Evolutionary conservation across 441 rosid species (phyloP).

Genomic region (Hypseocharis bilobata): DNA sequence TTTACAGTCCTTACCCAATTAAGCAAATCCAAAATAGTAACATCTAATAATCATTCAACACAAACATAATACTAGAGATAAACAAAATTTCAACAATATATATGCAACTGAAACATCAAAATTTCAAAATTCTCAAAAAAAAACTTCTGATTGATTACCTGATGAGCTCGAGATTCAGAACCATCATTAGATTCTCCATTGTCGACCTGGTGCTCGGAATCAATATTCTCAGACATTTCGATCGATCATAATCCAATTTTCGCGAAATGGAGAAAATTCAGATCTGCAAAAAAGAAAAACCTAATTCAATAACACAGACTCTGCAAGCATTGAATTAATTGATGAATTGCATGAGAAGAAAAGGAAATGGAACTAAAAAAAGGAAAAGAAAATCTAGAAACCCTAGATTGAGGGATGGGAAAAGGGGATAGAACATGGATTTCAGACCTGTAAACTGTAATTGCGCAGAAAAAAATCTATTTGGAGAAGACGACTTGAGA

Average conservation of each 20-base stretch:
- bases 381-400: background rate
- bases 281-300: background rate
- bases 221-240: background rate
- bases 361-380: background rate
- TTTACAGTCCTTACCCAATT: background rate
- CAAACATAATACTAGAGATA: background rate
- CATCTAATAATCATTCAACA: background rate
- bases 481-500: background rate
- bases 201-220: too few relatives aligned
- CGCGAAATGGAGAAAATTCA: too few relatives aligned
- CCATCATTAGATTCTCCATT: too few relatives aligned
- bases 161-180: background rate
- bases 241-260: slow-evolving; percentile 6
- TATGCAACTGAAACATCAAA: background rate
- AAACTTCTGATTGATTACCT: background rate
- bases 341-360: background rate
- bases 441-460: background rate
- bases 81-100: background rate
- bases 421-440: background rate
- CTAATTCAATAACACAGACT: background rate
- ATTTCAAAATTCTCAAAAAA: background rate
- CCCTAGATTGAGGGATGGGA: slow-evolving; percentile 4
- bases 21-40: background rate
- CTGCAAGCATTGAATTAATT: background rate
- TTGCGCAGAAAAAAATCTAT: background rate